Conservation (phyloP, 805 yeast genomes). For the Lipomyces sp. region DNA sequence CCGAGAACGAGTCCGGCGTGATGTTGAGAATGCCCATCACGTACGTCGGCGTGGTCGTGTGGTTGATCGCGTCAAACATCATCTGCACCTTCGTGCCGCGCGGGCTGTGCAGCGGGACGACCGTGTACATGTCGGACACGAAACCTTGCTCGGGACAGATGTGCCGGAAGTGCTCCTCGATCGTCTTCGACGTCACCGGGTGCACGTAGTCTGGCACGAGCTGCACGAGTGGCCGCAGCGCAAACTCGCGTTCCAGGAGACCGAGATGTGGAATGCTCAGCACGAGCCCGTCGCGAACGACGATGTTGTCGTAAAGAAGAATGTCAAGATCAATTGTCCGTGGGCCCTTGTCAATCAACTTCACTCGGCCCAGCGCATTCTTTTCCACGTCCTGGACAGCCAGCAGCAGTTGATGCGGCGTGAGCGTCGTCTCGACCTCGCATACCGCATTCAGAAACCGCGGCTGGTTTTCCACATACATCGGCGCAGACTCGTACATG, state of each 20-base stretch:
- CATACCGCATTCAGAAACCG: conserved; percentile 82
- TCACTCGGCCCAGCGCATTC: conserved; percentile 62
- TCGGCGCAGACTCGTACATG: conserved; percentile 83
- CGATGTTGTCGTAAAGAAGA: conserved; percentile 54
- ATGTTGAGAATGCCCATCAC: conserved; percentile 86
- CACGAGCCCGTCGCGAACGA: conserved; percentile 35
- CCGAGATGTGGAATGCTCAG: conserved; percentile 81
- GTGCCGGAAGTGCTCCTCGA: conserved; percentile 61
- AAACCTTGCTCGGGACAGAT: conserved; percentile 39
- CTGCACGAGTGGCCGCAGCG: conserved; percentile 83
- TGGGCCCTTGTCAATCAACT: conserved; percentile 86
- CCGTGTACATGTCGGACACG: conserved; percentile 31
- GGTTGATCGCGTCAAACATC: conserved; percentile 47
- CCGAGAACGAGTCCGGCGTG: conserved; percentile 95
- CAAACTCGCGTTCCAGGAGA: conserved; percentile 88
- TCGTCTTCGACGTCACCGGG: conserved; percentile 84
- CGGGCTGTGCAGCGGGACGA: conserved; percentile 25
- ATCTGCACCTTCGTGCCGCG: conserved; percentile 34
- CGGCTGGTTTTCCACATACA: conserved; percentile 80
- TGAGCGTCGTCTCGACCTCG: conserved; percentile 55
- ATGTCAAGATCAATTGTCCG: conserved; percentile 88
- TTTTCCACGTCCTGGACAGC: conserved; percentile 76
- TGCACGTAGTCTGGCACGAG: conserved; percentile 66
- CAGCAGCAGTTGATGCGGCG: conserved; percentile 62
- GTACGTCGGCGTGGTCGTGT: conserved; percentile 49